Base-by-base conservation (phyloP, 2,329 filamentous ascomycete species). In the Stromatinia cepivora region DNA sequence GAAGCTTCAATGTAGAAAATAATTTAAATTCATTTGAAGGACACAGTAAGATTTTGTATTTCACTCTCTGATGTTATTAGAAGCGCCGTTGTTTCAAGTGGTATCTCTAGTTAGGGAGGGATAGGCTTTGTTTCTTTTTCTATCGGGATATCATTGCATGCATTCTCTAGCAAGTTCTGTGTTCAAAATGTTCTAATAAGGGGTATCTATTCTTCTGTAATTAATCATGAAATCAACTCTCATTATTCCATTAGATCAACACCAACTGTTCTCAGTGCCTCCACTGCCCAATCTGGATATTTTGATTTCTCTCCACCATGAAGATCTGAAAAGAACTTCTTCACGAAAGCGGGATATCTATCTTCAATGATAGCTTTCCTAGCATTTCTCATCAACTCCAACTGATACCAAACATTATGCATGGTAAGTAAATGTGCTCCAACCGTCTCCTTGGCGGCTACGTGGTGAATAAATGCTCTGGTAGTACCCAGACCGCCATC, bases 401-500 rank as follows among this genome's bases (percentile, higher is more conserved):
- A 84, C 78, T 97, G 88, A 77, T 97, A 97, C 82, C 93, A 93
- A 36, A 99, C 92, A 78, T 99, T 99, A 80, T 99, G 95, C 77
- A 98, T 93, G 0, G 93, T 97, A 67, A 99, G 82, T 34, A 92
- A 83, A 78, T 88, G 85, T 22, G 96, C 95, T 10, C 94, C 93
- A 1, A 92, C 94, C 0, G 95, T 99, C 83, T 99, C 95, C 81
- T 99, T 99, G 39, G 91, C 90, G 0, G 92, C 90, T 73, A 97
- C 88, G 81, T 99, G 95, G 78, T 97, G 90, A 61, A 98, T 88
- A 80, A 93, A 97, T 4, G 95, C 94, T 72, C 92, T 85, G 4
- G 94, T 97, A 73, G 98, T 87, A 22, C 91, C 92, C 72, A 97
- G 82, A 0, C 91, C 90, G 39, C 90, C 92, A 42, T 91, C 84